Percentiles rank a stretch among this genome's conserved stretches.
phyloP scores from a whole-genome alignment of 2,329 filamentous ascomycete species.

The Hypocreales sp. region DNA sequence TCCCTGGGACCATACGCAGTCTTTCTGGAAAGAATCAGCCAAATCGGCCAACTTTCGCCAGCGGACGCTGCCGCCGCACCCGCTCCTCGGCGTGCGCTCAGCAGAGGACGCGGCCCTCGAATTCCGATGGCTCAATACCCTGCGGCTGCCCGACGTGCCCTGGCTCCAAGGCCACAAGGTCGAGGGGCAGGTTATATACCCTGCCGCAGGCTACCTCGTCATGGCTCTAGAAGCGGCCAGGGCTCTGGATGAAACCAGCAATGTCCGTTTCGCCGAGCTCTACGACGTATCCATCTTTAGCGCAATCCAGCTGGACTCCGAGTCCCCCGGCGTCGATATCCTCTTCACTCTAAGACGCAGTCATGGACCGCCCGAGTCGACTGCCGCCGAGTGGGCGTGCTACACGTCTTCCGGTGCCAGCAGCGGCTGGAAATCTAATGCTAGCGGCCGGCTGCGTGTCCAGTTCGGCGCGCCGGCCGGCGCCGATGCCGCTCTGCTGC shows the following conservation, averaged over 20 bases:
- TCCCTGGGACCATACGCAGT: conserved; percentile 20
- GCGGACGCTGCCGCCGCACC: conserved; percentile 6
- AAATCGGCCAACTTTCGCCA: conserved; percentile 2
- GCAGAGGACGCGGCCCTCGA: conserved; percentile 1
- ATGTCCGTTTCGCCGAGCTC: not conserved
- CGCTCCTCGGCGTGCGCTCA: conserved; percentile 10
- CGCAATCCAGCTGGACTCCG: not conserved
- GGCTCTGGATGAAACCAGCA: not conserved
- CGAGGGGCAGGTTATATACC: conserved; percentile 16
- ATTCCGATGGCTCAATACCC: conserved; percentile 8
- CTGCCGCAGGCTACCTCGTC: conserved; percentile 18
- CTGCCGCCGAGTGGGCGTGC: not conserved
- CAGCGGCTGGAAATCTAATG: conserved; percentile 1
- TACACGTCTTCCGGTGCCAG: not conserved
- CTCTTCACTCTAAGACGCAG: not conserved
- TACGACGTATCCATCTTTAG: conserved; percentile 1
- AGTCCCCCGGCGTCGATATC: not conserved
- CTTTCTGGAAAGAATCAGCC: conserved; percentile 13
- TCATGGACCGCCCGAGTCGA: not conserved
- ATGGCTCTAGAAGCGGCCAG: conserved; percentile 11
- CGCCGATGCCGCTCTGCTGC: not conserved
- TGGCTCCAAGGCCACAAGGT: conserved; percentile 17
- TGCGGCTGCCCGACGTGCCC: conserved; percentile 7
- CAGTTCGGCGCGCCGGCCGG: not conserved
- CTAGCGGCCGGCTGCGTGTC: not conserved